Evolutionary conservation across 768 basidiomycete genomes (phyloP), one percentile per base, ranked within the genome.

Genomic region (Tricholoma sp.): DNA sequence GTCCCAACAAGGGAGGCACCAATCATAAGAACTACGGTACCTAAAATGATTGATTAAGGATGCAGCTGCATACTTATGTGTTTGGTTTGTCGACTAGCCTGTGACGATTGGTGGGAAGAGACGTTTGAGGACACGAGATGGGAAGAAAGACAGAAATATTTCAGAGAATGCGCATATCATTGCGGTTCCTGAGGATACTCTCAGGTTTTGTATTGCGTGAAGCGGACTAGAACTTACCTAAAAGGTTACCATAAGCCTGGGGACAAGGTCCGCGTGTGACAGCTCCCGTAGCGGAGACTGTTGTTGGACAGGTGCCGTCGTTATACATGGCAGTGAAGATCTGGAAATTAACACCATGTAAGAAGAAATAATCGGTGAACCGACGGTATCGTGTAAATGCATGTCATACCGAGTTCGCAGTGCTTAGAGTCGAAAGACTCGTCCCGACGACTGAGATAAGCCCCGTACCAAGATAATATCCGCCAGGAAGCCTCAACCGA

Each of bases 41-140:
- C 89, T 84, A 56, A 1, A 4, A 49, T 34, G 28, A 11, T 39
- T 32, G 15, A 17, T 47, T 10, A 18, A 10, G 28, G 10, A 11
- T 24, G 11, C 20, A 18, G 4, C n/a, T 8, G 13, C 11, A 9
- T 0, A 17, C 6, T 5, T 3, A 28, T 9, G 15, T 9, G 15
- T 6, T 49, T 6, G 20, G 12, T 51, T 37, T 29, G 11, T 52
- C 37, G 10, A 58, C 68, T 47, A 49, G 79, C 85, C 85, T 0
- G 91, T 93, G 5, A 94, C 86, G 58, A 91, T 76, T 0, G 91
- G 91, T 1, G 91, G 91, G 67, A 94, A 92, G 54, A 89, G 74
- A 17, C 80, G 75, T 64, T 85, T 80, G 20, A 90, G 71, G 2
- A 76, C 73, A 12, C 80, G 78, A 1, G 84, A 76, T 0, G 88